Evolutionary conservation across 2,329 filamentous ascomycete genomes (phyloP).

Genomic region (Paecilomyces sp.): DNA sequence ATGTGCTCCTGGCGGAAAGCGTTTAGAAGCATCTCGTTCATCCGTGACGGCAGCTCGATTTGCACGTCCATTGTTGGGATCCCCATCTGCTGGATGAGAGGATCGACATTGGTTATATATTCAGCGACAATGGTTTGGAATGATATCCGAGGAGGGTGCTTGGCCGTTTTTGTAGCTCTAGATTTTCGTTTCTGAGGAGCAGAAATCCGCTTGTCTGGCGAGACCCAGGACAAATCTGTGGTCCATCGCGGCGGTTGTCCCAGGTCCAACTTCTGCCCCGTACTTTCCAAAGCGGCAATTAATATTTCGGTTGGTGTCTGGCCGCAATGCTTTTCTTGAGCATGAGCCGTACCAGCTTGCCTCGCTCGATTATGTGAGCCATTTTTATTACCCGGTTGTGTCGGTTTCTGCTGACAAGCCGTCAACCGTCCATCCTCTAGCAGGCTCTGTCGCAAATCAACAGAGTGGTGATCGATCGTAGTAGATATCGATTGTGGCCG

Average conservation of each 20-base stretch:
- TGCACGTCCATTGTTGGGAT: background rate
- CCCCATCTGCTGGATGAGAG: conserved; percentile 12
- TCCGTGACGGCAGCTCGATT: conserved; percentile 1
- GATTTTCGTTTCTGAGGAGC: background rate
- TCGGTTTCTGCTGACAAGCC: background rate
- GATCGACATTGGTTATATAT: conserved; percentile 29
- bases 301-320: conserved; percentile 25
- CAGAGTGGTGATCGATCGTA: background rate
- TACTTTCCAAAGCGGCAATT: conserved; percentile 18
- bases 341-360: background rate
- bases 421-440: background rate
- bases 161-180: background rate
- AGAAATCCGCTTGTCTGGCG: conserved; percentile 4
- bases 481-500: conserved; percentile 7
- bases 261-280: conserved; percentile 9
- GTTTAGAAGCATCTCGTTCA: conserved; percentile 20
- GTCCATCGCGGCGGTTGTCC: conserved; percentile 1
- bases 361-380: background rate
- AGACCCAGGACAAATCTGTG: conserved; percentile 3
- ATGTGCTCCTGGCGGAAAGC: conserved; percentile 25
- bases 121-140: conserved; percentile 31
- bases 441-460: background rate
- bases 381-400: background rate
- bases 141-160: conserved; percentile 10
- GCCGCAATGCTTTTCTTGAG: background rate